Conservation (phyloP, 768 basidiomycete genomes). For the Omphalotus guepiniiformis region DNA sequence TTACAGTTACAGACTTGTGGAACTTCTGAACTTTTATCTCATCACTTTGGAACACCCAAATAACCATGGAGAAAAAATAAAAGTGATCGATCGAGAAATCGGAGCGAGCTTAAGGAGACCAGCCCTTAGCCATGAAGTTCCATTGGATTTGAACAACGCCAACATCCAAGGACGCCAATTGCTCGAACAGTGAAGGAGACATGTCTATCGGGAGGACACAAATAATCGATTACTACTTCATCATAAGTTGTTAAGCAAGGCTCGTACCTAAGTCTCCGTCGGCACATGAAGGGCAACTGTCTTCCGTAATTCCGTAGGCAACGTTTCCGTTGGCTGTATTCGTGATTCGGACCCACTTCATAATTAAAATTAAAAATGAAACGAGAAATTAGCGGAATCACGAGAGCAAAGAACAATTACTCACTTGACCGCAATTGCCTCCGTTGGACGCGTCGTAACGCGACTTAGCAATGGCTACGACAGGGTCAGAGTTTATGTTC, state of each 20-base stretch:
- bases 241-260: background rate
- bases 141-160: background rate
- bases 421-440: conserved; percentile 57
- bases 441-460: conserved; percentile 51
- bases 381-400: background rate
- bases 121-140: conserved; percentile 1
- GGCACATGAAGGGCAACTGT: background rate
- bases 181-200: conserved; percentile 4
- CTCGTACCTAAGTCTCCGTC: conserved; percentile 8
- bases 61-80: no score
- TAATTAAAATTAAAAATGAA: background rate
- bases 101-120: conserved; percentile 2
- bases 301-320: conserved; percentile 1
- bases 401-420: conserved; percentile 16
- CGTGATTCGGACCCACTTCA: conserved; percentile 4
- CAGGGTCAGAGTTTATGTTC: conserved; percentile 44
- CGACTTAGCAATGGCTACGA: conserved; percentile 56
- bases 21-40: no score
- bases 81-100: no score
- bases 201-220: background rate
- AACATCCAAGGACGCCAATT: background rate
- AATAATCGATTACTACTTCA: background rate
- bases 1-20: no score
- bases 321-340: conserved; percentile 1
- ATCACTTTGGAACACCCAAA: no score